These are phyloP conservation scores for Stemphylium lycopersici DNA, from an alignment of 2,329 filamentous ascomycete species.

Conservation along the genomic window DNA sequence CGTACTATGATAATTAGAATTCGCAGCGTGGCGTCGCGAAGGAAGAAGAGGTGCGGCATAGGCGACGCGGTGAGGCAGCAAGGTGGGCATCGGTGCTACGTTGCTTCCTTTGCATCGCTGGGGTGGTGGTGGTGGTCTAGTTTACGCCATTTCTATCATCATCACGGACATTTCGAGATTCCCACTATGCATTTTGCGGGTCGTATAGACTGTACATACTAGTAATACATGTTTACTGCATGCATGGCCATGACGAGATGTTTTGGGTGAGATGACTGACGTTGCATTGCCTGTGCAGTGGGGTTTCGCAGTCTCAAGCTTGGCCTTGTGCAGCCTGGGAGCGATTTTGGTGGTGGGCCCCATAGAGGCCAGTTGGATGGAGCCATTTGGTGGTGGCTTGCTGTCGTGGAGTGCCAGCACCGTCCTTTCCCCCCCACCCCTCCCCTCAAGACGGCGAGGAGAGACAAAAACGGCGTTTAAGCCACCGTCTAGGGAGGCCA, in stretches of 20 bases:
- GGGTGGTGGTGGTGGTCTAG: conserved; percentile 18
- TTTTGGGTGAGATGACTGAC: background rate
- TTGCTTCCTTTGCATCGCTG: conserved; percentile 36
- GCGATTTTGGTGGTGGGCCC: background rate
- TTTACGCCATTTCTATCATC: conserved; percentile 9
- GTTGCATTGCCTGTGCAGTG: background rate
- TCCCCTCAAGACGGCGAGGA: conserved; percentile 21
- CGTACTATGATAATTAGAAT: conserved; percentile 49
- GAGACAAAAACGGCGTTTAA: conserved; percentile 25
- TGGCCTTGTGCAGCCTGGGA: conserved; percentile 1
- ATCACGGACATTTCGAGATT: conserved; percentile 10
- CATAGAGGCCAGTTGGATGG: background rate
- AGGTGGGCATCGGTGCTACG: conserved; percentile 37
- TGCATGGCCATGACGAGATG: background rate
- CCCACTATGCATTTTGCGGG: background rate
- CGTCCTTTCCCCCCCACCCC: conserved; percentile 3
- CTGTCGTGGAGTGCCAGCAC: conserved; percentile 34
- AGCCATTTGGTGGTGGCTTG: conserved; percentile 23
- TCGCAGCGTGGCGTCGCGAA: conserved; percentile 38
- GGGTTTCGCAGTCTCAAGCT: conserved; percentile 3
- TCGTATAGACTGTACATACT: conserved; percentile 5
- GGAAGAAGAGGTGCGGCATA: conserved; percentile 26
- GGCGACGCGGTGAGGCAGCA: conserved; percentile 29
- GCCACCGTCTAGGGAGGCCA: conserved; percentile 22
- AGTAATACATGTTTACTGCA: conserved; percentile 19